Conservation (phyloP, 2,329 filamentous ascomycete species). For the Penicillium concentricum region DNA sequence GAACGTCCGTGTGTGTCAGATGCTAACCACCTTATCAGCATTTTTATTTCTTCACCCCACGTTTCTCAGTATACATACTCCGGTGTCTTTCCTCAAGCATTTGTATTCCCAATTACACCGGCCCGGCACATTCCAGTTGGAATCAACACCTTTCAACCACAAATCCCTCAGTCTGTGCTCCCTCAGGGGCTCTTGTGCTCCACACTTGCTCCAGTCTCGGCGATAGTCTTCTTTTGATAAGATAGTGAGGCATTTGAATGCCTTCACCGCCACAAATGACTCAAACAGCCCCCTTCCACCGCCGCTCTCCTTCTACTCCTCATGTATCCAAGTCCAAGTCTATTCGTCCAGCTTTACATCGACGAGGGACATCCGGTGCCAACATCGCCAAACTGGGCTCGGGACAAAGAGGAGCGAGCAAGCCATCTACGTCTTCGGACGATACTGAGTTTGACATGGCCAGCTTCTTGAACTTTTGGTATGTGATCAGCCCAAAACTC, state of each 20-base stretch:
- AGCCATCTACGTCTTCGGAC: constrained; percentile 19
- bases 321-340: constrained; percentile 33
- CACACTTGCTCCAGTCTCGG: constrained; percentile 25
- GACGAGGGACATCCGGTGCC: constrained; percentile 32
- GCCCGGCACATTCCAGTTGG: constrained; percentile 1
- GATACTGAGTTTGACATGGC: constrained; percentile 41
- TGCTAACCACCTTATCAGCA: constrained; percentile 18
- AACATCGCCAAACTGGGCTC: constrained; percentile 37
- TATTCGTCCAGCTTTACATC: constrained; percentile 33
- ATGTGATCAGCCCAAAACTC: constrained; percentile 22
- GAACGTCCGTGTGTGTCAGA: background rate
- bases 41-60: background rate
- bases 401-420: constrained; percentile 22
- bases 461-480: constrained; percentile 49
- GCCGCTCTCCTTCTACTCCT: constrained; percentile 34
- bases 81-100: background rate
- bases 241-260: constrained; percentile 26
- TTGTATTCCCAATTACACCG: constrained; percentile 1
- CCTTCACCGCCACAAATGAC: constrained; percentile 40
- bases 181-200: constrained; percentile 29
- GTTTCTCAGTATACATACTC: constrained; percentile 5
- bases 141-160: constrained; percentile 8
- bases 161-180: constrained; percentile 31
- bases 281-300: constrained; percentile 32
- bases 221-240: constrained; percentile 15